Percentiles rank a stretch among this genome's conserved stretches.
These are phyloP conservation scores for Pyrenopolyporus hunteri DNA, from an alignment of 495 filamentous ascomycete species.

Conservation along the genomic window DNA sequence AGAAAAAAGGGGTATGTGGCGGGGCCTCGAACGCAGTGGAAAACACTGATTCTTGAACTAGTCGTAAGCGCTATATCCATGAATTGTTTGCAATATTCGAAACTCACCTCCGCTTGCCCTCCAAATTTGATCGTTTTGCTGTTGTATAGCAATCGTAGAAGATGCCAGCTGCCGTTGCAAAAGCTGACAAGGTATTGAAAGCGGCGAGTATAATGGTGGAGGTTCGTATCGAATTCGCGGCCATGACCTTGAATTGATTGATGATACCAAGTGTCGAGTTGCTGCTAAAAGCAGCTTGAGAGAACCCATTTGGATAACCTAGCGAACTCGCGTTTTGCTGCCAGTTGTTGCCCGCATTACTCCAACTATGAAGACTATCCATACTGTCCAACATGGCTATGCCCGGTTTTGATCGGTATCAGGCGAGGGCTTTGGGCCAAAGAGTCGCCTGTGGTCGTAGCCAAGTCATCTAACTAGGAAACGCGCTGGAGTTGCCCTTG, in stretches of 20 bases:
- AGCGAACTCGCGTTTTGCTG: conserved; percentile 48
- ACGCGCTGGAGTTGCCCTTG: conserved; percentile 42
- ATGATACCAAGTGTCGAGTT: conserved; percentile 45
- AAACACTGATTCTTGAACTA: conserved; percentile 35
- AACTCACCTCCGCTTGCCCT: conserved; percentile 30
- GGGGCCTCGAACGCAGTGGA: conserved; percentile 48
- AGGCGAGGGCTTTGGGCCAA: conserved; percentile 56
- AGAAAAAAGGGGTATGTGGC: conserved; percentile 54
- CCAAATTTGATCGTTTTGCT: conserved; percentile 37
- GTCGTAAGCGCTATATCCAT: conserved; percentile 4
- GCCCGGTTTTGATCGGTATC: conserved; percentile 47
- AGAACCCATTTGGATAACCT: conserved; percentile 39
- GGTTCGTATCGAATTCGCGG: conserved; percentile 54
- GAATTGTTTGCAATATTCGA: not conserved
- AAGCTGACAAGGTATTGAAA: conserved; percentile 56
- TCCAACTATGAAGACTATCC: conserved; percentile 35
- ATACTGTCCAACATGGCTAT: conserved; percentile 37
- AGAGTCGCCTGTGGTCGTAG: conserved; percentile 46
- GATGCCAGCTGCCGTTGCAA: conserved; percentile 53
- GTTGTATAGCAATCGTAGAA: conserved; percentile 50
- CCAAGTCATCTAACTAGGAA: conserved; percentile 56
- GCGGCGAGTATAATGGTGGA: conserved; percentile 56
- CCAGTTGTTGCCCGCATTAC: conserved; percentile 44
- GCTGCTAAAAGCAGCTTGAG: conserved; percentile 43
- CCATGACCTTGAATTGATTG: conserved; percentile 51